phyloP scores from a whole-genome alignment of 805 yeast species.

The Candida nitratophila region DNA sequence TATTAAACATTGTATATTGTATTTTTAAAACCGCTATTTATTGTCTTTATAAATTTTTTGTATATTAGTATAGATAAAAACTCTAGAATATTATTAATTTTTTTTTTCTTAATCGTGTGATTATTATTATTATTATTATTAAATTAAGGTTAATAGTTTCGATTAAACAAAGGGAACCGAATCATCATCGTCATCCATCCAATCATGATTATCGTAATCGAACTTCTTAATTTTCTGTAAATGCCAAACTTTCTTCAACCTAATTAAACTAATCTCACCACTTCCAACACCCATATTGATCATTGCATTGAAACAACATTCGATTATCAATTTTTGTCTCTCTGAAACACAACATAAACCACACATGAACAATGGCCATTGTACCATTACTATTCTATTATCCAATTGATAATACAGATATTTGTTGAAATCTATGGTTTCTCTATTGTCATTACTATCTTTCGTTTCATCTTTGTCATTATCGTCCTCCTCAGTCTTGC shows the following conservation, averaged over 20 bases:
- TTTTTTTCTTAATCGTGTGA: too few species aligned
- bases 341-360: slow-evolving; percentile 26
- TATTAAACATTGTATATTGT: too few species aligned
- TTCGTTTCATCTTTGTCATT: slow-evolving; percentile 1
- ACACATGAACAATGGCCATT: slow-evolving; percentile 29
- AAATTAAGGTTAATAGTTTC: too few species aligned
- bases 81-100: too few species aligned
- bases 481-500: too few species aligned
- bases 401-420: slow-evolving; percentile 26
- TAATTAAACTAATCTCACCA: slow-evolving; percentile 26
- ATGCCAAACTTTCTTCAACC: slow-evolving; percentile 25
- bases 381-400: slow-evolving; percentile 29
- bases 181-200: slow-evolving; percentile 25
- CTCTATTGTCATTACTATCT: slow-evolving; percentile 1
- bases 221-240: slow-evolving; percentile 18
- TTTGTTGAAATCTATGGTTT: slow-evolving; percentile 17
- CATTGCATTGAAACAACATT: slow-evolving; percentile 27
- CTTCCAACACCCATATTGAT: slow-evolving; percentile 29
- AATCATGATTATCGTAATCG: slow-evolving; percentile 16
- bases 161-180: slow-evolving; percentile 28
- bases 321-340: slow-evolving; percentile 24
- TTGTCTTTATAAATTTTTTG: neutral
- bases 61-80: neutral
- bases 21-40: neutral
- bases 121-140: too few species aligned